A percentile compares a stretch with the other conserved stretches of the same genome.
These are phyloP conservation scores for Strobilomyces echinocephalus DNA, from an alignment of 768 basidiomycete genomes.

Conservation along the genomic window DNA sequence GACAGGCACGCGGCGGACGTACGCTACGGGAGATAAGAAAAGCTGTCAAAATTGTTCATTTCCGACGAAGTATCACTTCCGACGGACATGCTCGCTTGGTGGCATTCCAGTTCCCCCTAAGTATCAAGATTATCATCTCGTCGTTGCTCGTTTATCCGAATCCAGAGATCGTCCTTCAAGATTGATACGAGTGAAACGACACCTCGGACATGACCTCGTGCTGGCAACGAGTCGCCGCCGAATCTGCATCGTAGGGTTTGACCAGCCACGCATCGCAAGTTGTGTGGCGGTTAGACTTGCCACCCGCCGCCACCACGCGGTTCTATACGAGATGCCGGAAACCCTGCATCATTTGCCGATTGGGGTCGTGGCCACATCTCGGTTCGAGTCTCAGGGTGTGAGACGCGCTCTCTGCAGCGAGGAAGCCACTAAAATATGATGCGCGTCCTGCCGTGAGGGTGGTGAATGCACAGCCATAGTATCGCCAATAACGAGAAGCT, in stretches of 20 bases:
- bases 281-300: too few relatives aligned
- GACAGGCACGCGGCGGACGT: slow-evolving; percentile 10
- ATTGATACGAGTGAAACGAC: too few relatives aligned
- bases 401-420: not conserved
- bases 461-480: not conserved
- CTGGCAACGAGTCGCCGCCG: too few relatives aligned
- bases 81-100: too few relatives aligned
- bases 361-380: not conserved
- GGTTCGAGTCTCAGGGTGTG: not conserved
- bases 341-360: not conserved
- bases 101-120: too few relatives aligned
- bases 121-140: too few relatives aligned
- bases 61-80: not conserved
- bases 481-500: not conserved
- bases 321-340: not conserved
- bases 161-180: too few relatives aligned
- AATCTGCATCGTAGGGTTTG: too few relatives aligned
- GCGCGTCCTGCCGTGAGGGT: not conserved
- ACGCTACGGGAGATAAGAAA: slow-evolving; percentile 12
- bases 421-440: not conserved
- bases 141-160: too few relatives aligned
- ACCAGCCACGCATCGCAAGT: too few relatives aligned
- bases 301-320: not conserved
- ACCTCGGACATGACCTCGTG: too few relatives aligned
- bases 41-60: not conserved